Conservation (phyloP, 2,329 filamentous ascomycete genomes). For the Erysiphe pulchra region DNA sequence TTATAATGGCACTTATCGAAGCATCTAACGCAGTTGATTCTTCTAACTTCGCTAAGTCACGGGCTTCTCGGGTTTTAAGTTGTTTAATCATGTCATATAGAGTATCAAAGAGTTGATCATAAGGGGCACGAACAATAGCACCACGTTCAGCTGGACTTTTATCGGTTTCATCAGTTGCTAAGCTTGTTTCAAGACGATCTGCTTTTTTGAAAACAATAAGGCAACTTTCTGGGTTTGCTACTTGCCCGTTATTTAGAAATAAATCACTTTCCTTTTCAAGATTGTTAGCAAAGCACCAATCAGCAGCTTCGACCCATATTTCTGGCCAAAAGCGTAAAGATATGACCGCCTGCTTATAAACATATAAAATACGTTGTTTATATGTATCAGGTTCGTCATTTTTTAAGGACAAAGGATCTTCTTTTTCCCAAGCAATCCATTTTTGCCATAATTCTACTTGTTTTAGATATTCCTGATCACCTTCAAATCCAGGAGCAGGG, state of each 20-base stretch:
- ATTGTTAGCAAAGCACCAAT: conserved; percentile 69
- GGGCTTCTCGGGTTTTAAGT: conserved; percentile 33
- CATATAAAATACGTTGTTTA: conserved; percentile 59
- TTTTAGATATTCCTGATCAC: conserved; percentile 55
- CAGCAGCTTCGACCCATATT: conserved; percentile 83
- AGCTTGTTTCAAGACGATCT: conserved; percentile 60
- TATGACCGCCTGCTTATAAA: conserved; percentile 86
- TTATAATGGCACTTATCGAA: conserved; percentile 15
- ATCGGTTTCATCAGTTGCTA: conserved; percentile 52
- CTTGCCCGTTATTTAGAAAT: conserved; percentile 58
- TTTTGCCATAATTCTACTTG: conserved; percentile 79
- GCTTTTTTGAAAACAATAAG: conserved; percentile 72
- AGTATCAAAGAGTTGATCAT: conserved; percentile 56
- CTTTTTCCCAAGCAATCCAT: conserved; percentile 91
- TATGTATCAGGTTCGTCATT: conserved; percentile 53
- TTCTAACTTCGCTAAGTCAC: conserved; percentile 30
- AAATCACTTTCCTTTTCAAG: conserved; percentile 35
- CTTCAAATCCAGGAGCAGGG: conserved; percentile 64
- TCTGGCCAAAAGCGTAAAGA: conserved; percentile 83
- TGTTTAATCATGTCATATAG: conserved; percentile 72
- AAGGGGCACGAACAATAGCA: conserved; percentile 46
- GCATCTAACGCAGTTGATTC: conserved; percentile 18
- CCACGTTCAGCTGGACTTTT: conserved; percentile 36
- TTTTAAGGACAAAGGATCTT: conserved; percentile 67
- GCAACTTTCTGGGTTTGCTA: conserved; percentile 82